Evolutionary conservation across 1,284 basidiomycete genomes (phyloP).

Genomic region (Vanrija humicola): DNA sequence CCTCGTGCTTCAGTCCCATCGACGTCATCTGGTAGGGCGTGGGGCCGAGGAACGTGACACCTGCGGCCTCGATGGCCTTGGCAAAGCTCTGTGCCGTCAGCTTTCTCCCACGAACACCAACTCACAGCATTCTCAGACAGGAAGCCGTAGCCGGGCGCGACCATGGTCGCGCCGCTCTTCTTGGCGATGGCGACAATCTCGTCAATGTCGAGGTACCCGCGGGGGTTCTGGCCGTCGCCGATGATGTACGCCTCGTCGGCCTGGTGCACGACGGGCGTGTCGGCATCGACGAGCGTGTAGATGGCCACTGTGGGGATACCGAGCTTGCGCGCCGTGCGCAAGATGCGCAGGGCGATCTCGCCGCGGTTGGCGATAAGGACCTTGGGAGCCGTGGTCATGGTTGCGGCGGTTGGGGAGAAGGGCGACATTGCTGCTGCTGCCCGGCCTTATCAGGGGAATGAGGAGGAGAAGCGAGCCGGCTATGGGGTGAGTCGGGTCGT

Average conservation of each 20-base stretch:
- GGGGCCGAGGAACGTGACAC: conserved; percentile 62
- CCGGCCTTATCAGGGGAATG: too few species aligned
- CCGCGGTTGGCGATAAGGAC: conserved; percentile 86
- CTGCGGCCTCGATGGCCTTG: conserved; percentile 52
- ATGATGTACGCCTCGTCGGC: conserved; percentile 49
- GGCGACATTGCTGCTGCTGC: too few species aligned
- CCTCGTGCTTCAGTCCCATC: conserved; percentile 65
- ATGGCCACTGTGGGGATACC: conserved; percentile 87
- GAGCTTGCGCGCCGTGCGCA: conserved; percentile 79
- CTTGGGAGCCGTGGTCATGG: conserved; percentile 53
- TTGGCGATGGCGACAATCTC: conserved; percentile 54
- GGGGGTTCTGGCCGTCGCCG: conserved; percentile 43
- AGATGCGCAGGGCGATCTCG: conserved; percentile 90
- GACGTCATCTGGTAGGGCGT: conserved; percentile 54
- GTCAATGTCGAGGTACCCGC: conserved; percentile 52
- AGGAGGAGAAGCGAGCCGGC: too few species aligned
- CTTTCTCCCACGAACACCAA: neutral
- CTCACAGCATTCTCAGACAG: conserved; percentile 60
- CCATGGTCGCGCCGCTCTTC: conserved; percentile 53
- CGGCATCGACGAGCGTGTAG: conserved; percentile 76
- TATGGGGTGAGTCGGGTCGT: too few species aligned
- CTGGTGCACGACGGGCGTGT: conserved; percentile 66
- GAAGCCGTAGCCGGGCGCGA: conserved; percentile 66
- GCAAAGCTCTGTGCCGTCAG: conserved; percentile 51
- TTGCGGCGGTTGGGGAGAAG: neutral